A percentile compares a stretch with the other conserved stretches of the same genome.
phyloP scores from a whole-genome alignment of 2,329 filamentous ascomycete genomes.

The Colletotrichum sp. region DNA sequence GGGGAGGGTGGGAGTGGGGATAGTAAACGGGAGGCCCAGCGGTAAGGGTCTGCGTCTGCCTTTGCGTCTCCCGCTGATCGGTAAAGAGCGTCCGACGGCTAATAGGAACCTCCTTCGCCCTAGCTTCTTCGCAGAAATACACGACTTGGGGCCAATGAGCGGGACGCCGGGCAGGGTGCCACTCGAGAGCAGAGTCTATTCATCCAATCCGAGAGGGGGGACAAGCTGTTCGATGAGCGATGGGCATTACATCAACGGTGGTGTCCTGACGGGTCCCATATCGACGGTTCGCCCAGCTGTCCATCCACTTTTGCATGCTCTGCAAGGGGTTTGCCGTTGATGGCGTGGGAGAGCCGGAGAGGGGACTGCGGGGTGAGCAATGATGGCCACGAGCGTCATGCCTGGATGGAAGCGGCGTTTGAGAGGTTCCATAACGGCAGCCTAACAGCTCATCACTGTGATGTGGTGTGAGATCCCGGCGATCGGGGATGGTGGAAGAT shows the following conservation, averaged over 20 bases:
- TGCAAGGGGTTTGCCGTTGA: neutral
- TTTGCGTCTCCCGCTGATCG: neutral
- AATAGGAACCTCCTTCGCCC: neutral
- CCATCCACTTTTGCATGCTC: neutral
- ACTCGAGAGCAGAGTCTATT: neutral
- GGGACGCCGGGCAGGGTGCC: neutral
- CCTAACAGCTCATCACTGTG: neutral
- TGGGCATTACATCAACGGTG: neutral
- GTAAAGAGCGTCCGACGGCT: neutral
- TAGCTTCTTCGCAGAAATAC: neutral
- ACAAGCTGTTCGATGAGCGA: neutral
- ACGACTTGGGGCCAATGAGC: neutral
- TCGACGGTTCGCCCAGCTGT: neutral
- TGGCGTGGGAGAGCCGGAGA: neutral
- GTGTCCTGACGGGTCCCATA: neutral
- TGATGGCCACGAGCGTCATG: neutral
- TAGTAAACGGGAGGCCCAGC: neutral
- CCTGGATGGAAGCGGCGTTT: neutral
- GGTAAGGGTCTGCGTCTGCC: neutral
- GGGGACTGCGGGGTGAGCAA: neutral
- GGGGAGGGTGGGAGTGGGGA: constrained; percentile 4
- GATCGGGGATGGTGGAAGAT: neutral
- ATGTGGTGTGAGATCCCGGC: neutral
- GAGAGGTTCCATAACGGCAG: neutral
- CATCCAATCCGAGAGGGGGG: neutral